phyloP scores from a whole-genome alignment of 1,284 basidiomycete genomes.

The Cutaneotrichosporon sp. region DNA sequence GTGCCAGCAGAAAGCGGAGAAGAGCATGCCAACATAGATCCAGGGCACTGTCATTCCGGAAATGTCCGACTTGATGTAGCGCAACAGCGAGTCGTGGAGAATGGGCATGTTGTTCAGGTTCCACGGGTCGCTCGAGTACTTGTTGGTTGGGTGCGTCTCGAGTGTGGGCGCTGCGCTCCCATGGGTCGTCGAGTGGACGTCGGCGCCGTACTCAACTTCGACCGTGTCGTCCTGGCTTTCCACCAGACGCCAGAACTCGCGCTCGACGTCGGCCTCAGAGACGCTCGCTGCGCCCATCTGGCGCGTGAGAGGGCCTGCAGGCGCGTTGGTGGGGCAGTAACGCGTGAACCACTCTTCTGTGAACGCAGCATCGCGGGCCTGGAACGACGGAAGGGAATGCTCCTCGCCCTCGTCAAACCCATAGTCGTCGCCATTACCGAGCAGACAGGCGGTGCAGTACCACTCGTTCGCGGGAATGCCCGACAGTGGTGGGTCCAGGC shows the following conservation, averaged over 20 bases:
- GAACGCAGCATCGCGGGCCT: constrained; percentile 84
- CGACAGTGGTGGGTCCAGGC: constrained; percentile 82
- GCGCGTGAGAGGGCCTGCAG: constrained; percentile 26
- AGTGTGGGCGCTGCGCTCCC: constrained; percentile 94
- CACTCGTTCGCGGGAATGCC: constrained; percentile 80
- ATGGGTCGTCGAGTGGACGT: constrained; percentile 95
- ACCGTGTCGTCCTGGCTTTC: constrained; percentile 85
- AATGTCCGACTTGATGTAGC: constrained; percentile 96
- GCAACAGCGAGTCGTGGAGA: constrained; percentile 63
- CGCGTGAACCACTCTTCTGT: constrained; percentile 78
- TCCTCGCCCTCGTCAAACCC: constrained; percentile 99
- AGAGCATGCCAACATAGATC: constrained; percentile 99
- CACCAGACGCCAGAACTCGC: constrained; percentile 95
- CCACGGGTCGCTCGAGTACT: constrained; percentile 89
- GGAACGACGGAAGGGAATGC: constrained; percentile 86
- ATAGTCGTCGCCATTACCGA: constrained; percentile 93
- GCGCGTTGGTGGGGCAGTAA: constrained; percentile 56
- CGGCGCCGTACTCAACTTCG: constrained; percentile 97
- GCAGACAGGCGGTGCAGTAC: constrained; percentile 91
- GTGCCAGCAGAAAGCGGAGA: constrained; percentile 99
- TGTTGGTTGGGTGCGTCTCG: constrained; percentile 82
- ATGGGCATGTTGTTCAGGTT: constrained; percentile 98
- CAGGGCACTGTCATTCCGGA: constrained; percentile 99
- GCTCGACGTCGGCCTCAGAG: constrained; percentile 84
- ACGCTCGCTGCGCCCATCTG: constrained; percentile 62